Evolutionary conservation across 2,329 filamentous ascomycete species (phyloP), one percentile per base, ranked within the genome.

Genomic region (Claviceps digitariae): DNA sequence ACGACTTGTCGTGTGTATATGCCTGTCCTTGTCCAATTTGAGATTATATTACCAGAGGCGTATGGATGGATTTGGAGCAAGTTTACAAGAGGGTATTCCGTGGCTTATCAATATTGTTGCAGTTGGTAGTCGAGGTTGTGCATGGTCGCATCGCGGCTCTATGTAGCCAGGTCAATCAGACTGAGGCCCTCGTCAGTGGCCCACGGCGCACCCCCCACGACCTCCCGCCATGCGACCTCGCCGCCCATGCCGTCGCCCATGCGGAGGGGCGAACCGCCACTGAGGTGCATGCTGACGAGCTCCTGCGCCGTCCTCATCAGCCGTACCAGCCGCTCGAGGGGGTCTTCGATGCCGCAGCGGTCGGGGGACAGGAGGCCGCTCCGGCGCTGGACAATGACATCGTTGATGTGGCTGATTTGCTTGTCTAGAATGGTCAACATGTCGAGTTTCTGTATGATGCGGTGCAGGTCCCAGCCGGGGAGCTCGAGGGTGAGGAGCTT

Each of bases 401-500:
- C 52, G 0, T 56, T 57, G 2, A 69, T 55, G 43, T 68, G 63
- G 7, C 58, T 54, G n/a, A 66, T 60, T 53, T 68, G 64, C 45
- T 56, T 55, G 44, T 57, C 57, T n/a, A 66, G 52, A 36, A 62
- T 58, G 20, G 46, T 50, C 6, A 50, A 36, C 50, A 60, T 52
- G 25, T 57, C 55, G 21, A 71, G 62, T 55, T 73, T 68, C 23
- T 60, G 56, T 5, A 67, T 63, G 23, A 71, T 67, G 1, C 63
- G 58, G 2, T 58, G 59, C 3, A 69, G 61, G 50, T 76, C 69
- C 75, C 74, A 77, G 0, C 74, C 74, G 0, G 74, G 72, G 1
- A 70, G 56, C 41, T 67, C 66, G 13, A 76, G 62, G 12, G 69
- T 71, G 54, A 73, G 65, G n/a, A 78, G 66, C 60, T 73, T 73